Evolutionary conservation across 208 protist genomes (phyloP).

Genomic region (Trypanosoma melophagium): DNA sequence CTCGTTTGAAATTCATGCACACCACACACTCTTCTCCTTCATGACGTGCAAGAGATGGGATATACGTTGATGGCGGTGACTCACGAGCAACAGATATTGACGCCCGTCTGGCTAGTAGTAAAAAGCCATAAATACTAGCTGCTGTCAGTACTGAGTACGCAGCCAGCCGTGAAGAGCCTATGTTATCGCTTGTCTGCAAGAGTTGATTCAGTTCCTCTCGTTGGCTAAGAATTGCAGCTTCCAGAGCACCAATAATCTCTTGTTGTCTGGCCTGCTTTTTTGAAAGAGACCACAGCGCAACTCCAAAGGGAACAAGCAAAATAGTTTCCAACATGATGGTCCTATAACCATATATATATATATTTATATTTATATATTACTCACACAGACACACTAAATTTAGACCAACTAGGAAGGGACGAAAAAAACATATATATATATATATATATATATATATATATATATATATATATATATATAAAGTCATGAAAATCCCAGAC

Average conservation of each 20-base stretch:
- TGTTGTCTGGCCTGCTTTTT: slow-evolving; percentile 57
- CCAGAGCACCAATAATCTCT: slow-evolving; percentile 59
- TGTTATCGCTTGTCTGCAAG: background rate
- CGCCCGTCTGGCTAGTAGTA: slow-evolving; percentile 3
- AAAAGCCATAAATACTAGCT: slow-evolving; percentile 7
- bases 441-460: too few relatives aligned
- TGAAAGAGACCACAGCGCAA: slow-evolving; percentile 56
- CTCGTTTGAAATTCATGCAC: slow-evolving; percentile 55
- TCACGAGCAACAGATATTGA: slow-evolving; percentile 18
- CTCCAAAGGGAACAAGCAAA: slow-evolving; percentile 48
- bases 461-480: too few relatives aligned
- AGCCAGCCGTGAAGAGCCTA: background rate
- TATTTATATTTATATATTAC: too few relatives aligned
- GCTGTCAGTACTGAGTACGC: slow-evolving; percentile 5
- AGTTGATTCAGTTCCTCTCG: slow-evolving; percentile 58
- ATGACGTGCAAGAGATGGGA: slow-evolving; percentile 42
- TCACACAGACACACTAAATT: too few relatives aligned
- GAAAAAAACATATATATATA: too few relatives aligned
- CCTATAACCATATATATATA: too few relatives aligned
- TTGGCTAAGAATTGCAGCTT: slow-evolving; percentile 55
- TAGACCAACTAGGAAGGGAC: too few relatives aligned
- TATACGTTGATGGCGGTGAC: slow-evolving; percentile 50
- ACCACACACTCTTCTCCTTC: slow-evolving; percentile 72
- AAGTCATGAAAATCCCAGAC: too few relatives aligned
- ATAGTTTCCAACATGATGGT: slow-evolving; percentile 43